Evolutionary conservation across 2,329 filamentous ascomycete genomes (phyloP).

Genomic region (Aspergillus unguis): DNA sequence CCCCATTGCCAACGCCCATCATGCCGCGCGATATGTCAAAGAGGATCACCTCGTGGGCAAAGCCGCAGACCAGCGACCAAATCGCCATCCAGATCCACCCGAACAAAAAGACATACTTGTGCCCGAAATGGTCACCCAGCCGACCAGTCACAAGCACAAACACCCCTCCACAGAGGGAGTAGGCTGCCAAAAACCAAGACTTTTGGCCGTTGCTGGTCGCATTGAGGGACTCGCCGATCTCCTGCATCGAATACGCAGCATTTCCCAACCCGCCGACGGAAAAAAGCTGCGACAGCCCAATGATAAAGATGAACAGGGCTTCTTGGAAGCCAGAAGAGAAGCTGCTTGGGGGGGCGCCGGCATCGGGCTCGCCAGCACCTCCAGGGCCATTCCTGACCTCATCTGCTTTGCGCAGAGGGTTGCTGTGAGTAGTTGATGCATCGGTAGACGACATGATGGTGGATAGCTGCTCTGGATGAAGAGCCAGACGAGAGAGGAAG

Average conservation of each 20-base stretch:
- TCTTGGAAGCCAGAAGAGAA: neutral
- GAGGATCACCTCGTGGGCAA: slow-evolving; percentile 39
- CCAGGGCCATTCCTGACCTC: no score
- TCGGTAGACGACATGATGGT: no score
- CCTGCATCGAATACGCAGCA: neutral
- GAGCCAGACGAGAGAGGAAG: no score
- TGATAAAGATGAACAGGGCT: neutral
- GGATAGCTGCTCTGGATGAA: no score
- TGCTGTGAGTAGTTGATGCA: no score
- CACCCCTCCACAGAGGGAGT: neutral
- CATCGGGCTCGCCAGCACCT: no score
- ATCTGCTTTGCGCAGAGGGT: no score
- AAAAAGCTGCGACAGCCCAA: neutral
- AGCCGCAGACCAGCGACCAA: slow-evolving; percentile 35
- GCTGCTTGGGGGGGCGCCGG: no score
- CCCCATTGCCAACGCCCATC: slow-evolving; percentile 57
- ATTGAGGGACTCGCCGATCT: neutral
- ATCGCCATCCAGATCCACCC: slow-evolving; percentile 34
- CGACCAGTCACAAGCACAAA: slow-evolving; percentile 21
- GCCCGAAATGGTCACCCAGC: slow-evolving; percentile 36
- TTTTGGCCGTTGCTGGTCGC: neutral
- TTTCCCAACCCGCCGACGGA: neutral
- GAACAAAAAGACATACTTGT: slow-evolving; percentile 31
- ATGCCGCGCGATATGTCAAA: slow-evolving; percentile 53
- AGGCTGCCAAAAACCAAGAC: slow-evolving; percentile 1